phyloP scores from a whole-genome alignment of 768 basidiomycete genomes.

The Omphalotus guepiniiformis region DNA sequence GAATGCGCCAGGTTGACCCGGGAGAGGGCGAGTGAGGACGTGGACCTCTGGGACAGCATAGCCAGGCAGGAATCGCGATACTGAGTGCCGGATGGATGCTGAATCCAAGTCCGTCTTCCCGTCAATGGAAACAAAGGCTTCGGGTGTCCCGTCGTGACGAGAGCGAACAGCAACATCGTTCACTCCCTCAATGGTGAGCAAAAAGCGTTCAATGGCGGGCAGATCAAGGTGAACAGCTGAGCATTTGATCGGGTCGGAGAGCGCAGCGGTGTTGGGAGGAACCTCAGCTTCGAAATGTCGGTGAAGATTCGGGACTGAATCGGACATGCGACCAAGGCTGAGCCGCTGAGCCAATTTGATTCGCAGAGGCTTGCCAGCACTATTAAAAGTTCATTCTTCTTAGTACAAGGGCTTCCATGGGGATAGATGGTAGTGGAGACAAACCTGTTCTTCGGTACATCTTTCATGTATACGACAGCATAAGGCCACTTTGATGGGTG shows the following conservation, averaged over 20 bases:
- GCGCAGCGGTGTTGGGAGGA: conserved; percentile 26
- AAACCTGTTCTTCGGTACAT: conserved; percentile 41
- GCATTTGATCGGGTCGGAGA: conserved; percentile 36
- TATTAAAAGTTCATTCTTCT: conserved; percentile 9
- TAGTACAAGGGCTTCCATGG: not conserved
- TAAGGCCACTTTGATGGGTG: conserved; percentile 50
- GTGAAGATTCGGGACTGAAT: conserved; percentile 26
- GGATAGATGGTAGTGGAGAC: not conserved
- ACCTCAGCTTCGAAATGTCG: conserved; percentile 39
- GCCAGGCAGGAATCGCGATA: conserved; percentile 29
- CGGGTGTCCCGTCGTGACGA: conserved; percentile 27
- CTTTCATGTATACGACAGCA: conserved; percentile 42
- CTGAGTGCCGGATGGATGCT: conserved; percentile 14
- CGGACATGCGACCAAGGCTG: conserved; percentile 32
- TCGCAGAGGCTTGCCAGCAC: conserved; percentile 43
- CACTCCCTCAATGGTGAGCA: conserved; percentile 26
- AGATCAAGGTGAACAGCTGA: conserved; percentile 26
- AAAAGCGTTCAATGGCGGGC: conserved; percentile 20
- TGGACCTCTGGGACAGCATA: conserved; percentile 37
- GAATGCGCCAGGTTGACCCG: conserved; percentile 18
- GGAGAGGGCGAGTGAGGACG: conserved; percentile 24
- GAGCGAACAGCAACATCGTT: conserved; percentile 31
- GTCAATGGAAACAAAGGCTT: conserved; percentile 34
- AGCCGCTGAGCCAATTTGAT: conserved; percentile 40
- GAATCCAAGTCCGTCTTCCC: conserved; percentile 15